Percentiles rank a stretch among this genome's conserved stretches.
phyloP scores from a whole-genome alignment of 73 alveolate species.

The Paramecium bursaria region DNA sequence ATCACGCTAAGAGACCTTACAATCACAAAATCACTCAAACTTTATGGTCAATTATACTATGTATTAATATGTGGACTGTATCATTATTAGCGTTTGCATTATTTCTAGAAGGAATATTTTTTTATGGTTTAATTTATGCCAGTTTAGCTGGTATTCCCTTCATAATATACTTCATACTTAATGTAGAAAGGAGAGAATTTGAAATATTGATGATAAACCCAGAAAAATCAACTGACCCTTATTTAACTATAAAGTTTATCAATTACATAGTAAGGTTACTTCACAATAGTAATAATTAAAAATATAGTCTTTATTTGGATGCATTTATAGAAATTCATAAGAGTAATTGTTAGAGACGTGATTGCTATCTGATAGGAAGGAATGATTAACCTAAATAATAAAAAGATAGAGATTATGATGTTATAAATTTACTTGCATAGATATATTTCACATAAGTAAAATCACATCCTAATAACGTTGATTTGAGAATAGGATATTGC shows the following conservation, averaged over 20 bases:
- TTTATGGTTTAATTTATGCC: constrained; percentile 56
- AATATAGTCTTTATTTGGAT: constrained; percentile 44
- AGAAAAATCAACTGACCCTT: constrained; percentile 27
- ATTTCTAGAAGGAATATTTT: constrained; percentile 57
- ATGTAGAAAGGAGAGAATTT: constrained; percentile 4
- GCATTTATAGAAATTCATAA: constrained; percentile 63
- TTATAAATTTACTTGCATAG: constrained; percentile 24
- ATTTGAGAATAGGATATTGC: constrained; percentile 47
- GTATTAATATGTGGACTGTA: constrained; percentile 64
- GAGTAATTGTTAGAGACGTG: constrained; percentile 58
- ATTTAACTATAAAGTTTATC: background rate
- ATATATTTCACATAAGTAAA: constrained; percentile 53
- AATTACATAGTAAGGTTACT: background rate
- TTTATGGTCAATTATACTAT: constrained; percentile 48
- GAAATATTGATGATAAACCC: constrained; percentile 46
- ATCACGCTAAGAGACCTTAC: constrained; percentile 60
- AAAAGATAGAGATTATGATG: constrained; percentile 56
- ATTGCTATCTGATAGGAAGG: constrained; percentile 53
- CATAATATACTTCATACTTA: constrained; percentile 25
- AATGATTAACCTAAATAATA: no score
- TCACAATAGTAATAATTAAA: background rate
- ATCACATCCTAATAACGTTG: constrained; percentile 41
- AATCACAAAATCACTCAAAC: constrained; percentile 10
- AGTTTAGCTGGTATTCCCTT: constrained; percentile 65
- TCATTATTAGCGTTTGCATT: constrained; percentile 51